A percentile compares a stretch with the other conserved stretches of the same genome.
Conservation (phyloP, 768 basidiomycete genomes). For the Tephrocybe sp. region DNA sequence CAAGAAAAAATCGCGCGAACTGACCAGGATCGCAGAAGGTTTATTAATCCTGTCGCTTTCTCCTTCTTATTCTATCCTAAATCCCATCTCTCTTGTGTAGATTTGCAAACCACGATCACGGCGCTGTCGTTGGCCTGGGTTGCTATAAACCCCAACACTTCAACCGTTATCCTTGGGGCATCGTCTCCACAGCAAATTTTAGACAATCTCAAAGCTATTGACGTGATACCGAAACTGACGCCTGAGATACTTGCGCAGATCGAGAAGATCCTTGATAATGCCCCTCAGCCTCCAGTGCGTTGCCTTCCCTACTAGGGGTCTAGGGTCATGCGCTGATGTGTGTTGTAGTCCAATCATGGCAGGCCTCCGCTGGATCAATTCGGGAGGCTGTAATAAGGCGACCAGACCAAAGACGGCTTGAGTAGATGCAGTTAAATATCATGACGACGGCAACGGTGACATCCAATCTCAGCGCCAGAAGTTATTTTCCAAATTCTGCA, state of each 20-base stretch:
- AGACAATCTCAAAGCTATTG: conserved; percentile 70
- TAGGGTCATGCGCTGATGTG: too few relatives aligned
- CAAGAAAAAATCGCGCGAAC: conserved; percentile 58
- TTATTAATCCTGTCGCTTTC: background rate
- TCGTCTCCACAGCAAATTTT: conserved; percentile 60
- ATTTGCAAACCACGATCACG: conserved; percentile 56
- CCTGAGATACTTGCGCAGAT: conserved; percentile 64
- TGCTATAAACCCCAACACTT: conserved; percentile 63
- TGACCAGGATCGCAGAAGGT: conserved; percentile 63
- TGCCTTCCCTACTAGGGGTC: background rate
- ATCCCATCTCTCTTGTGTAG: conserved; percentile 24
- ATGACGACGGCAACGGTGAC: too few relatives aligned
- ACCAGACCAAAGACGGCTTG: too few relatives aligned
- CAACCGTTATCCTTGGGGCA: conserved; percentile 68
- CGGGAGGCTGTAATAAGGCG: too few relatives aligned
- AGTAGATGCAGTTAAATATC: too few relatives aligned
- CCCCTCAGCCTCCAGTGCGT: conserved; percentile 40
- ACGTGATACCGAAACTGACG: conserved; percentile 72
- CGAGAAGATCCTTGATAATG: conserved; percentile 64
- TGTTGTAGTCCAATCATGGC: too few relatives aligned
- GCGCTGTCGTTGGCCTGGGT: conserved; percentile 82
- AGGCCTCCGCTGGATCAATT: too few relatives aligned
- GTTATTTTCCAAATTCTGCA: too few relatives aligned
- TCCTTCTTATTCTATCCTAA: background rate
- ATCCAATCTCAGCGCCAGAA: too few relatives aligned